Percentiles rank a stretch among this genome's conserved stretches.
phyloP scores from a whole-genome alignment of 176 grass and related monocot species.

The Oryza glaberrima region DNA sequence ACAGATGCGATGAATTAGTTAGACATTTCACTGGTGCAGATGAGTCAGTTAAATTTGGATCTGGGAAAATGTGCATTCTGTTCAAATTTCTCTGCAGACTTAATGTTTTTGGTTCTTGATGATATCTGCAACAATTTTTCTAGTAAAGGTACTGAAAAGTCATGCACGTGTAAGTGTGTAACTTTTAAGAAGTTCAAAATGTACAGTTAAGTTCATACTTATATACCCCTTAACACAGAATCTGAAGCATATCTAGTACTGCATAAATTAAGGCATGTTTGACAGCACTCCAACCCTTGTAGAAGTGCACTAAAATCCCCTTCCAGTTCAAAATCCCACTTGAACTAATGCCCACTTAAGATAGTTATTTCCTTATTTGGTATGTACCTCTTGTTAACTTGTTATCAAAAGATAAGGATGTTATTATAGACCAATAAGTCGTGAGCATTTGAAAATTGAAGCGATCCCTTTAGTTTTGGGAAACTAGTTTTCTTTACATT shows the following conservation, averaged over 20 bases:
- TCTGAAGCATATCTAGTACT: slow-evolving; percentile 12
- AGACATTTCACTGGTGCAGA: not conserved
- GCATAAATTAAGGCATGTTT: slow-evolving; percentile 24
- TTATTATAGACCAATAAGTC: not conserved
- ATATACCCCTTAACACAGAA: slow-evolving; percentile 19
- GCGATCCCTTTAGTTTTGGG: not conserved
- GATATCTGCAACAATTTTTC: not conserved
- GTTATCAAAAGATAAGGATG: slow-evolving; percentile 16
- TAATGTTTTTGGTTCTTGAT: not conserved
- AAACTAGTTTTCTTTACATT: not conserved
- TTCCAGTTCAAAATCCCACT: not conserved
- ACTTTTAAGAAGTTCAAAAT: slow-evolving; percentile 10
- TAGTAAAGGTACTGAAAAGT: not conserved
- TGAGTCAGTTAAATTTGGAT: slow-evolving; percentile 10
- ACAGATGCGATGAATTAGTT: not conserved
- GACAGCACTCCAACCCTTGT: not conserved
- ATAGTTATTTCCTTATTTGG: not conserved
- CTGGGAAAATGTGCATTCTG: not conserved
- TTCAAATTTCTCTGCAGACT: slow-evolving; percentile 10
- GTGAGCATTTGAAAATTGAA: not conserved
- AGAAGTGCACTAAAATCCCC: not conserved
- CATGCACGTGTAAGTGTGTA: not conserved
- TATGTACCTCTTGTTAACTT: not conserved
- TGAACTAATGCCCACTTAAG: not conserved
- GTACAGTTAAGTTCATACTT: not conserved